Conservation (phyloP, 352 stramenopile species). For the Aphanomyces invadans region DNA sequence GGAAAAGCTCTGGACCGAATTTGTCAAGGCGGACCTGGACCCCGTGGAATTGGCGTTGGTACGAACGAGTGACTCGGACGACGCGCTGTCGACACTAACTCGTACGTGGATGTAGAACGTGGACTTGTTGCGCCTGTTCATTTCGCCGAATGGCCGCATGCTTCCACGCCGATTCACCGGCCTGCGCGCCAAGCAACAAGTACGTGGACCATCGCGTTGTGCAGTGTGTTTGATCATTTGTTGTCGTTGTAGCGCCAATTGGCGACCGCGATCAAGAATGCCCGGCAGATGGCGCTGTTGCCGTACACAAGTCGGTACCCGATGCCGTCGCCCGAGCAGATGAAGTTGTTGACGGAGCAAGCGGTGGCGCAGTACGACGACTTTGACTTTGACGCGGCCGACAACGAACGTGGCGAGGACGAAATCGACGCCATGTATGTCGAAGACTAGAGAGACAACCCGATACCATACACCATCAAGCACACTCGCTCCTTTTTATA, state of each 20-base stretch:
- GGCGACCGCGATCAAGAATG: slow-evolving; percentile 66
- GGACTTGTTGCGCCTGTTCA: slow-evolving; percentile 72
- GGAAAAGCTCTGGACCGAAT: slow-evolving; percentile 14
- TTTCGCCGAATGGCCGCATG: slow-evolving; percentile 75
- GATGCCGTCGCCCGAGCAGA: slow-evolving; percentile 70
- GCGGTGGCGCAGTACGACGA: slow-evolving; percentile 18
- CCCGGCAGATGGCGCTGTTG: slow-evolving; percentile 62
- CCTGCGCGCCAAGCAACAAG: slow-evolving; percentile 65
- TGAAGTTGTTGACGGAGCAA: slow-evolving; percentile 72
- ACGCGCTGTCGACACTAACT: background rate
- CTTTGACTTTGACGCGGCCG: slow-evolving; percentile 2
- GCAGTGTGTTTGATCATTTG: background rate
- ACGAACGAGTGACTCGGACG: background rate
- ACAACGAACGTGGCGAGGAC: background rate
- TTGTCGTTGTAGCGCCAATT: slow-evolving; percentile 43
- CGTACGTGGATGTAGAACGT: slow-evolving; percentile 37
- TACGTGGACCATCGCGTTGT: background rate
- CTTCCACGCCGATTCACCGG: slow-evolving; percentile 72
- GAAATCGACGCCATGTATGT: background rate
- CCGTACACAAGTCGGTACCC: slow-evolving; percentile 75
- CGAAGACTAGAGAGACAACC: background rate
- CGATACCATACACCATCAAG: too few relatives aligned
- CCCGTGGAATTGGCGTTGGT: slow-evolving; percentile 67
- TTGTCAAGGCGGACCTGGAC: slow-evolving; percentile 31
- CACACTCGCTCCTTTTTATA: too few relatives aligned